Evolutionary conservation across 768 basidiomycete genomes (phyloP).

Genomic region (Podaxis sp.): DNA sequence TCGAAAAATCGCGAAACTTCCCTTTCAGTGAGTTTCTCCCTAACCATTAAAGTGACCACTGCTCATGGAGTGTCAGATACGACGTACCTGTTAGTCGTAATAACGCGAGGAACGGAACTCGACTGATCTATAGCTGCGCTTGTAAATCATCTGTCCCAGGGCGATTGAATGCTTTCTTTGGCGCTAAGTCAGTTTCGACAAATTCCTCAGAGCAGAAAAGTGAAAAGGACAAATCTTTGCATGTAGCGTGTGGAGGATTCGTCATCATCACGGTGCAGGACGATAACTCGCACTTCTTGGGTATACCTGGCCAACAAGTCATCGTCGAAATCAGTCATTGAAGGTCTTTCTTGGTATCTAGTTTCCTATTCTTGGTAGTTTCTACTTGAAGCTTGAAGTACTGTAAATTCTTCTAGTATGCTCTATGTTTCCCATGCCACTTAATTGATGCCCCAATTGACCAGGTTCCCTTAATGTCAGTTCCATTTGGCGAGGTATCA

Average conservation of each 20-base stretch:
- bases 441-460: not conserved
- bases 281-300: constrained; percentile 23
- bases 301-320: constrained; percentile 24
- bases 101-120: not conserved
- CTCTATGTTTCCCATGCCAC: not conserved
- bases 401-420: not conserved
- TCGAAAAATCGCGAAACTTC: constrained; percentile 22
- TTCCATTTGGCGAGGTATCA: not conserved
- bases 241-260: constrained; percentile 17
- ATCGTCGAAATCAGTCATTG: constrained; percentile 11
- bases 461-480: not conserved
- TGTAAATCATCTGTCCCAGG: not conserved
- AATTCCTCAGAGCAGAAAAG: not conserved
- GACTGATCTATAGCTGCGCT: not conserved
- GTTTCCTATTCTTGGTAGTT: not conserved
- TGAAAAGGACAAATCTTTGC: not conserved
- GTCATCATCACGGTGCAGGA: constrained; percentile 19
- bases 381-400: not conserved
- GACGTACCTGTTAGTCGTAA: not conserved
- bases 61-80: not conserved
- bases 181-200: not conserved
- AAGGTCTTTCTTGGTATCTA: not conserved
- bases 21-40: constrained; percentile 22
- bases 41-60: not conserved
- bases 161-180: not conserved